phyloP scores from a whole-genome alignment of 352 stramenopile species.

The Plasmopara halstedii region DNA sequence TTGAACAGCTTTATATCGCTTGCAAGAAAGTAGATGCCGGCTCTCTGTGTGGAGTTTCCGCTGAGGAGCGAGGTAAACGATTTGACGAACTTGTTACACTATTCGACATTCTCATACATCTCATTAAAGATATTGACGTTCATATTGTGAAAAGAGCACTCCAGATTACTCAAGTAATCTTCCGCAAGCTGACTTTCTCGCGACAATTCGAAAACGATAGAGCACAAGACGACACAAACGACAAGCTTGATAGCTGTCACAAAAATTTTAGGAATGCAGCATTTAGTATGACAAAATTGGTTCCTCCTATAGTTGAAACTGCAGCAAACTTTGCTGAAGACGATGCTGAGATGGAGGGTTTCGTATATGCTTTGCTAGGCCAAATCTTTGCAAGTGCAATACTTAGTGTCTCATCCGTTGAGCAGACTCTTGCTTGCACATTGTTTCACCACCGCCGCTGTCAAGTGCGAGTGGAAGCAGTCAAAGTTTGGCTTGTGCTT shows the following conservation, averaged over 20 bases:
- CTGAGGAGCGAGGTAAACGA: constrained; percentile 1
- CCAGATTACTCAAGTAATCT: constrained; percentile 48
- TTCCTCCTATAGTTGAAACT: constrained; percentile 44
- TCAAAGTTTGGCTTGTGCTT: constrained; percentile 50
- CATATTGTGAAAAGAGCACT: constrained; percentile 61
- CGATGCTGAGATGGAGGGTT: constrained; percentile 38
- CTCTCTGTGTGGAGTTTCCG: constrained; percentile 14
- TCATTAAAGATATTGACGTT: constrained; percentile 60
- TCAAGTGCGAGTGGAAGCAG: constrained; percentile 54
- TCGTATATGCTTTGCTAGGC: constrained; percentile 24
- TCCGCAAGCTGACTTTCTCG: constrained; percentile 31
- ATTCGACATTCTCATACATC: constrained; percentile 34
- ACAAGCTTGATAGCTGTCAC: background rate
- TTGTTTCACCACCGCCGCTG: constrained; percentile 40
- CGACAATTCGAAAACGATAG: constrained; percentile 4
- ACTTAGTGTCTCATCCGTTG: constrained; percentile 11
- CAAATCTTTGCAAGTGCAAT: constrained; percentile 29
- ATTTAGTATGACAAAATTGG: constrained; percentile 34
- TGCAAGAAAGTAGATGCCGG: constrained; percentile 26
- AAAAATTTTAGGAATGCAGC: constrained; percentile 2
- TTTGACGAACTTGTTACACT: constrained; percentile 26
- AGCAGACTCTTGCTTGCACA: constrained; percentile 21
- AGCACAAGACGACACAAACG: background rate
- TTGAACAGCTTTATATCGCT: constrained; percentile 43
- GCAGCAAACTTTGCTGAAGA: constrained; percentile 45